Percentiles rank a stretch among this genome's conserved stretches.
phyloP scores from a whole-genome alignment of 2,329 filamentous ascomycete species.

The Myriangium duriaei region DNA sequence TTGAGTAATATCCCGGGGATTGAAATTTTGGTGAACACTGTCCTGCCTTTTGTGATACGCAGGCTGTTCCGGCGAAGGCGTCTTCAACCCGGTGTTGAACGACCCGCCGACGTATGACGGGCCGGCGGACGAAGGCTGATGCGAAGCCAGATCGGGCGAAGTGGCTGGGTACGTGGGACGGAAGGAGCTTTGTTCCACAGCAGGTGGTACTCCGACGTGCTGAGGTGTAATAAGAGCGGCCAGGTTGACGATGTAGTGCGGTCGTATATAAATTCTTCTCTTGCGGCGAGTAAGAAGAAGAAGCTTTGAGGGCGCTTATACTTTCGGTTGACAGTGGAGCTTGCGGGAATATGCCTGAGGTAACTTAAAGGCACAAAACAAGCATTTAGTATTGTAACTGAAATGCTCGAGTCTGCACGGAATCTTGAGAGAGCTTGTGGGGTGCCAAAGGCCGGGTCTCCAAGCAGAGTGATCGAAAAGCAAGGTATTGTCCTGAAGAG shows the following conservation, averaged over 20 bases:
- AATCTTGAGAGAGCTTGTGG: too few species aligned
- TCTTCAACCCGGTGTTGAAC: conserved; percentile 50
- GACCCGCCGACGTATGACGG: conserved; percentile 42
- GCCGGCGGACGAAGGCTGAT: conserved; percentile 35
- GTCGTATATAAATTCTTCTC: too few species aligned
- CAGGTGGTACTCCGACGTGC: neutral
- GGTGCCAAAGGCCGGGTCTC: too few species aligned
- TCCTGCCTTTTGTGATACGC: conserved; percentile 28
- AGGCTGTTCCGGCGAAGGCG: conserved; percentile 58
- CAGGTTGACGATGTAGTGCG: conserved; percentile 7
- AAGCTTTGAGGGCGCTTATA: too few species aligned
- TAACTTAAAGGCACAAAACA: too few species aligned
- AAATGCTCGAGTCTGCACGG: too few species aligned
- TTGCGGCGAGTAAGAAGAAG: too few species aligned
- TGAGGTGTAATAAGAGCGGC: neutral
- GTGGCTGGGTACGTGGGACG: conserved; percentile 1
- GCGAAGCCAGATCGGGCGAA: conserved; percentile 11
- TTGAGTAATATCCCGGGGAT: conserved; percentile 4
- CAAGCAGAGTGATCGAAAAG: too few species aligned
- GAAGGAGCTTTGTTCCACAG: neutral
- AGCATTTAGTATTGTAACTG: too few species aligned
- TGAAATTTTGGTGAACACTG: conserved; percentile 12
- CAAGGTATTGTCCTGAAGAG: too few species aligned
- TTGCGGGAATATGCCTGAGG: too few species aligned
- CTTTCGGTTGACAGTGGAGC: too few species aligned